Percentiles rank a stretch among this genome's conserved stretches.
Evolutionary conservation across 2,329 filamentous ascomycete species (phyloP).

Genomic region (Phyllosticta citribraziliensis): DNA sequence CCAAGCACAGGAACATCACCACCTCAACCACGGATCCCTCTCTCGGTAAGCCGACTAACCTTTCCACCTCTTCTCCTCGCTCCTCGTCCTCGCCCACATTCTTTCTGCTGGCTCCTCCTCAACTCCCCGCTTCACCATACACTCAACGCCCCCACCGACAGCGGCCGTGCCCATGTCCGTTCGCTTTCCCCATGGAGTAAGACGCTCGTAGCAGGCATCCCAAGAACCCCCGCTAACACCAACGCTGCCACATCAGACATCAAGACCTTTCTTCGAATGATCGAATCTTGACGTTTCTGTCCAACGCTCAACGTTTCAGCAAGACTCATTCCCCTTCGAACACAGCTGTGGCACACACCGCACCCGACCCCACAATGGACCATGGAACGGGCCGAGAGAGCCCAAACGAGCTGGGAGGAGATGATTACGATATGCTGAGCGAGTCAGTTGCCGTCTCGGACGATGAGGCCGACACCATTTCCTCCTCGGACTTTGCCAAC

Average conservation of each 20-base stretch:
- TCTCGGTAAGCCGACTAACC: slow-evolving; percentile 4
- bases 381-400: not conserved
- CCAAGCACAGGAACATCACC: not conserved
- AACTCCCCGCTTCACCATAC: not conserved
- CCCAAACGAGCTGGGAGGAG: not conserved
- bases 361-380: not conserved
- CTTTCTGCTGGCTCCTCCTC: slow-evolving; percentile 1
- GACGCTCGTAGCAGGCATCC: not conserved
- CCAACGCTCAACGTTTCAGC: not conserved
- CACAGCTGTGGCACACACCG: too few relatives aligned
- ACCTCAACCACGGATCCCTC: not conserved
- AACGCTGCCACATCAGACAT: not conserved
- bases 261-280: not conserved
- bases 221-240: not conserved
- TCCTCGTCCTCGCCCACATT: slow-evolving; percentile 1
- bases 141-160: not conserved
- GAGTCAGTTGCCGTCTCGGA: not conserved
- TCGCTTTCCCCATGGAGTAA: not conserved
- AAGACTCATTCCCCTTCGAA: not conserved
- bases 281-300: not conserved
- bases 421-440: not conserved
- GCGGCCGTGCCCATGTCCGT: not conserved
- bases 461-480: slow-evolving; percentile 9
- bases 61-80: not conserved
- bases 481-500: slow-evolving; percentile 5